Evolutionary conservation across 2,329 filamentous ascomycete species (phyloP), one percentile per base, ranked within the genome.

Genomic region (Huntiella savannae): DNA sequence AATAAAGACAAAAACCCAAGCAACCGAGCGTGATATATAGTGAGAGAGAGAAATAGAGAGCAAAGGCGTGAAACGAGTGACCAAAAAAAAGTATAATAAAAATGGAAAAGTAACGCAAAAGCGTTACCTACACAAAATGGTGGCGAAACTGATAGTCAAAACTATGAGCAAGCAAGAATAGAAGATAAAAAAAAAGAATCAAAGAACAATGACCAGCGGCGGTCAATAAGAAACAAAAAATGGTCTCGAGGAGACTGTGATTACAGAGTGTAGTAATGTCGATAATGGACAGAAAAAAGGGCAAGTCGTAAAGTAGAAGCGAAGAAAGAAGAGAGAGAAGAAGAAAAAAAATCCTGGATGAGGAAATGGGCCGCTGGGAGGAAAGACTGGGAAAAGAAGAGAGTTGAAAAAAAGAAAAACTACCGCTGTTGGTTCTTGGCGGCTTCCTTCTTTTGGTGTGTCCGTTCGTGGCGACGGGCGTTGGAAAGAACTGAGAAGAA

Each of bases 401-500:
- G 22, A 28, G 22, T 7, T 7, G 8, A 7, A 13, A 4, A 5
- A 33, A 28, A 12, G 7, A 43, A 17, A 37, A 47, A 16, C 32
- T 43, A 43, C 16, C 15, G 33, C 33, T 34, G 7, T 33, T 40
- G 40, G 43, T 28, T 43, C 45, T 49, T 49, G 1, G 43, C 42
- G 11, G 47, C 47, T 28, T 49, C 47, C 43, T 49, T 49, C 43
- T 49, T 78, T 63, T 86, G 91, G 70, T 98, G 91, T 41, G 96
- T 88, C 66, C 96, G 96, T 59, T 85, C 82, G 65, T 98, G 91
- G 56, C 91, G 75, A 53, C 91, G 79, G 47, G 96, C 68, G 61
- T 98, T 98, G 39, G 87, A 95, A 16, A 96, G 91, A 19, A 96
- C 91, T 1, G 88, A 96, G 63, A 98, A 96, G 58, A 94, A 84